Conservation (phyloP, 2,329 filamentous ascomycete genomes). For the Colletotrichum sp. region DNA sequence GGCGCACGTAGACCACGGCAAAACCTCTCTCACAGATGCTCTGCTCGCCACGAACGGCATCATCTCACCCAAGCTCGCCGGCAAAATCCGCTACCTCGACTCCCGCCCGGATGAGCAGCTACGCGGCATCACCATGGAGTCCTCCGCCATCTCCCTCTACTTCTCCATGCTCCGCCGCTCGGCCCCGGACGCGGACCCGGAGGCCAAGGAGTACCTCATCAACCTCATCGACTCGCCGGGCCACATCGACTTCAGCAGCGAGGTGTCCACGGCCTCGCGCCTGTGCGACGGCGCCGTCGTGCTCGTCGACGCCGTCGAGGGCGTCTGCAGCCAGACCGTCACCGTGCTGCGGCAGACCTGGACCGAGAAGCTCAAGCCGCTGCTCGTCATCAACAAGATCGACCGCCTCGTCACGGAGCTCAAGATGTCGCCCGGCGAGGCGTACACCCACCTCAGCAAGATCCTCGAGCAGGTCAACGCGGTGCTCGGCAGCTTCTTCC, state of each 20-base stretch:
- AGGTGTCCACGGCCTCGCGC: constrained; percentile 93
- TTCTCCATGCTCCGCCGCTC: constrained; percentile 88
- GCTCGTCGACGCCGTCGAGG: constrained; percentile 94
- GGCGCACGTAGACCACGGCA: constrained; percentile 97
- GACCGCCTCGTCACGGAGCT: constrained; percentile 93
- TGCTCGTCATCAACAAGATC: constrained; percentile 98
- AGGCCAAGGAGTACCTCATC: constrained; percentile 89
- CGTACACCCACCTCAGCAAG: constrained; percentile 87
- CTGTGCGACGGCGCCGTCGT: constrained; percentile 95
- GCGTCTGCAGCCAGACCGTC: constrained; percentile 97
- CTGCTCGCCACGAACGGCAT: constrained; percentile 99
- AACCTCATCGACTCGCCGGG: constrained; percentile 98
- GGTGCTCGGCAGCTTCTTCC: constrained; percentile 95
- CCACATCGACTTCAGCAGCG: constrained; percentile 98
- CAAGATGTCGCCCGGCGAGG: constrained; percentile 89
- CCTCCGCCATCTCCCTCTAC: constrained; percentile 93
- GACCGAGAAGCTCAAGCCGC: constrained; percentile 92
- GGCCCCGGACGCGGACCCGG: constrained; percentile 69
- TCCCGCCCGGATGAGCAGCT: constrained; percentile 95
- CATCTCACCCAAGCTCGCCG: constrained; percentile 95
- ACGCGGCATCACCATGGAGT: constrained; percentile 99
- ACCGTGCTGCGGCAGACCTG: constrained; percentile 94
- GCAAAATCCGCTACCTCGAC: constrained; percentile 97
- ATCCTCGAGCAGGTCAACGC: constrained; percentile 96
- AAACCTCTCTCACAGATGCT: constrained; percentile 95